Base-by-base conservation (phyloP, 1,284 basidiomycete genomes). In the Austroboletus niveus region DNA sequence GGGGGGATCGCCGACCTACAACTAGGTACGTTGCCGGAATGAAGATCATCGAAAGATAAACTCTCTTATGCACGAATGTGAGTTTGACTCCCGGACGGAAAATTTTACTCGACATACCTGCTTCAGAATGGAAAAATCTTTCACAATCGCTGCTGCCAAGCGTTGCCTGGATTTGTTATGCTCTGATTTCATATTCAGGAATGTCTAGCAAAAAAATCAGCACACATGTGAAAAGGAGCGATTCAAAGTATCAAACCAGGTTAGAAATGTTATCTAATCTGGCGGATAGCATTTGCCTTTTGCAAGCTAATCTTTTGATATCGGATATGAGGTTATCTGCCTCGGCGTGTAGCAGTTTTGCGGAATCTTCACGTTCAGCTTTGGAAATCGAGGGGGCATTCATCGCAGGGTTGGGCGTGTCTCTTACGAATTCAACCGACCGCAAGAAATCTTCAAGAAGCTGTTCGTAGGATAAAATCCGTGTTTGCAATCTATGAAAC, bases 241-340 rank as follows among this genome's bases (percentile, higher is more conserved):
- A 29, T 8, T 29, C 34, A 15, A 17, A 39, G 17, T 35, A 42
- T 31, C 63, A 38, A 55, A 63, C 62, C 59, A 83, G 57, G 52
- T 72, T 69, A 71, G 80, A 80, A 22, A 76, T 75, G 48, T 82
- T 82, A 49, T 73, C 72, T 53, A 82, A 48, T 47, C 80, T 65
- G 41, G 66, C 69, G 36, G 72, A 74, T 45, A 77, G 66, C 75
- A 79, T 75, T 9, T 62, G 55, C 53, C 77, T 65, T 31, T 65
- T 71, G 51, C 54, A 64, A 54, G 73, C 68, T 36, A 83, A 58
- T 39, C 80, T 66, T n/a, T 65, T 62, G 32, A 83, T 77, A 57
- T 80, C 77, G 5, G 66, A 62, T 30, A 77, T 58, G n/a, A 82
- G 59, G 54, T 52, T 75, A 4, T 59, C 52, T 27, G 75, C 76